Evolutionary conservation across 352 stramenopile species (phyloP).

Genomic region (Pythium sukuiense): DNA sequence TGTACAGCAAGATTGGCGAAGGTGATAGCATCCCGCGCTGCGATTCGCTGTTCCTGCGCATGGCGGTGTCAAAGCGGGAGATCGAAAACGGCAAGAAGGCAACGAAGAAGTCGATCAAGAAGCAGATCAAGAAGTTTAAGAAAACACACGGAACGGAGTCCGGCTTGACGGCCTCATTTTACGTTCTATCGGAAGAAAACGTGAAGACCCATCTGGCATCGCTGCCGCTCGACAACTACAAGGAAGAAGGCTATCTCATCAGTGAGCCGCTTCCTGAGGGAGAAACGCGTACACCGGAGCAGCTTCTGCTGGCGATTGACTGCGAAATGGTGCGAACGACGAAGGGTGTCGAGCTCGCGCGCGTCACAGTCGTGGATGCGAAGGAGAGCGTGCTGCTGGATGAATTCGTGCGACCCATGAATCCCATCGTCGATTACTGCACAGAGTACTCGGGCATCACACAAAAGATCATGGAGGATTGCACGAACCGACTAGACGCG

Average conservation of each 20-base stretch:
- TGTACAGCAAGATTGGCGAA: conserved; percentile 58
- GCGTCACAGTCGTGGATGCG: conserved; percentile 71
- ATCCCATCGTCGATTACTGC: conserved; percentile 87
- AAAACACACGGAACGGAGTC: conserved; percentile 47
- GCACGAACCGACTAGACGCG: conserved; percentile 55
- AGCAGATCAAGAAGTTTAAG: conserved; percentile 89
- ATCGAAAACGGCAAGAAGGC: conserved; percentile 77
- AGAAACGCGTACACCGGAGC: conserved; percentile 33
- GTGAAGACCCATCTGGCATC: conserved; percentile 50
- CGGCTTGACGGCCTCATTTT: conserved; percentile 71
- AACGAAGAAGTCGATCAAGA: conserved; percentile 81
- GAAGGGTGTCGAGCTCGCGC: conserved; percentile 80
- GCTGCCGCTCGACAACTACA: conserved; percentile 52
- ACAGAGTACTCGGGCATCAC: conserved; percentile 88
- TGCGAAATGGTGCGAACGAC: conserved; percentile 89
- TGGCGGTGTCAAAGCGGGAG: conserved; percentile 73
- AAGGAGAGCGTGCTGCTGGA: conserved; percentile 76
- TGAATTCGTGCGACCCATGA: conserved; percentile 76
- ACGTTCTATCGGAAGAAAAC: conserved; percentile 65
- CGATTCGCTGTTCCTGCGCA: conserved; percentile 64
- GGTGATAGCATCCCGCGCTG: conserved; percentile 77
- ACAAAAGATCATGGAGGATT: conserved; percentile 72
- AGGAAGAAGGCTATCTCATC: conserved; percentile 40
- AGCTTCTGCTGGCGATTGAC: conserved; percentile 75
- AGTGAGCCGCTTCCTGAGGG: conserved; percentile 40